A percentile compares a stretch with the other conserved stretches of the same genome.
These are phyloP conservation scores for Neurospora sp. DNA, from an alignment of 495 filamentous ascomycete genomes.

Conservation along the genomic window DNA sequence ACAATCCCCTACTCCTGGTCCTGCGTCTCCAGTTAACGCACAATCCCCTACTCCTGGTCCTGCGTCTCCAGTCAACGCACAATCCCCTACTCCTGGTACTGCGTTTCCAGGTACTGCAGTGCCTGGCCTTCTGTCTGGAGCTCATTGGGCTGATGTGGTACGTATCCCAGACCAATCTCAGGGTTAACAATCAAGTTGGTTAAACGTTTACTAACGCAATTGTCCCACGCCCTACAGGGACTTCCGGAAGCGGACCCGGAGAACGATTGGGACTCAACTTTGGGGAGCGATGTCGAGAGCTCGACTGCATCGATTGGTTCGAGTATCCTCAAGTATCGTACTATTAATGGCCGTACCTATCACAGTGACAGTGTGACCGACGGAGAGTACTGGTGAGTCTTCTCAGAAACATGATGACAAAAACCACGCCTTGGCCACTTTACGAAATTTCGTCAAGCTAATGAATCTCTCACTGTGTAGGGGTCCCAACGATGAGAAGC, in stretches of 20 bases:
- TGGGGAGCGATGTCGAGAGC: slow-evolving; percentile 22
- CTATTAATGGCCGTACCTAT: slow-evolving; percentile 28
- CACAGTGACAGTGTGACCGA: slow-evolving; percentile 24
- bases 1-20: too few relatives aligned
- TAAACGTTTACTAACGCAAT: neutral
- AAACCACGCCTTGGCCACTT: neutral
- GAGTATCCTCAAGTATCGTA: slow-evolving; percentile 35
- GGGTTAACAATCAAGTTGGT: neutral
- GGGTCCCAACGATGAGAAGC: slow-evolving; percentile 27
- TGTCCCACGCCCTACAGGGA: neutral
- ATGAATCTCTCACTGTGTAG: slow-evolving; percentile 4
- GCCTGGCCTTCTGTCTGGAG: neutral
- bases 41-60: neutral
- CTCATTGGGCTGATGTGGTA: slow-evolving; percentile 5
- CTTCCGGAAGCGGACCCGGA: neutral
- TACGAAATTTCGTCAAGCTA: neutral
- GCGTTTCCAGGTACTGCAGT: neutral
- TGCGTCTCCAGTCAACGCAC: too few relatives aligned
- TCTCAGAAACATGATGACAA: neutral
- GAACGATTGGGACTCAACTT: slow-evolving; percentile 28
- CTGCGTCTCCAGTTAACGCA: too few relatives aligned
- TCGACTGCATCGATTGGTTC: slow-evolving; percentile 34
- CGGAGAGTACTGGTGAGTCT: slow-evolving; percentile 16
- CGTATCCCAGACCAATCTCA: neutral
- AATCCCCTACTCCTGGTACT: neutral